phyloP scores from a whole-genome alignment of 257 asterid species.

The Prunella vulgaris region DNA sequence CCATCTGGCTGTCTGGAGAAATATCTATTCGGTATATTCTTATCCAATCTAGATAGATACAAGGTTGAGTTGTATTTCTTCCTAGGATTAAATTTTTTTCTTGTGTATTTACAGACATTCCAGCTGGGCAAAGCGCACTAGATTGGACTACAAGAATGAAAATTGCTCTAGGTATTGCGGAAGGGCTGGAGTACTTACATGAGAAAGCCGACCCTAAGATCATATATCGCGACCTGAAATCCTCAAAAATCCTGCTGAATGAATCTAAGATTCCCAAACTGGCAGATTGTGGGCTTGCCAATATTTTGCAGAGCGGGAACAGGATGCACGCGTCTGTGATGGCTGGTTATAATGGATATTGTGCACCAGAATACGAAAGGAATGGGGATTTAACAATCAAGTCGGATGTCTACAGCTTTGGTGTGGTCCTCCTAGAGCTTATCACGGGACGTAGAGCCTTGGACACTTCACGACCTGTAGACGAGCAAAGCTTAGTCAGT shows the following conservation, averaged over 20 bases:
- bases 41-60: neutral
- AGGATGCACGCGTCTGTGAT: conserved; percentile 42
- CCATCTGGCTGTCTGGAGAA: conserved; percentile 52
- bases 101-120: conserved; percentile 31
- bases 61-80: neutral
- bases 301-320: conserved; percentile 42
- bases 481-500: conserved; percentile 54
- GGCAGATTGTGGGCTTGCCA: conserved; percentile 55
- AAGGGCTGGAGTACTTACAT: conserved; percentile 63
- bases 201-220: conserved; percentile 53
- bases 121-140: conserved; percentile 35
- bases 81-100: neutral
- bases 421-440: conserved; percentile 61
- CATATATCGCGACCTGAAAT: conserved; percentile 57
- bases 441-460: conserved; percentile 63
- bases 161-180: conserved; percentile 59
- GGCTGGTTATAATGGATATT: conserved; percentile 45
- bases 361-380: conserved; percentile 65
- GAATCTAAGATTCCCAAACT: conserved; percentile 44
- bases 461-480: conserved; percentile 41
- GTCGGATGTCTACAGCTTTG: conserved; percentile 67
- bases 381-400: conserved; percentile 50
- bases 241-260: conserved; percentile 47
- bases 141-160: conserved; percentile 64
- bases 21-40: conserved; percentile 53